Evolutionary conservation across 1,284 basidiomycete species (phyloP), one percentile per base, ranked within the genome.

Genomic region (Agroathelia rolfsii): DNA sequence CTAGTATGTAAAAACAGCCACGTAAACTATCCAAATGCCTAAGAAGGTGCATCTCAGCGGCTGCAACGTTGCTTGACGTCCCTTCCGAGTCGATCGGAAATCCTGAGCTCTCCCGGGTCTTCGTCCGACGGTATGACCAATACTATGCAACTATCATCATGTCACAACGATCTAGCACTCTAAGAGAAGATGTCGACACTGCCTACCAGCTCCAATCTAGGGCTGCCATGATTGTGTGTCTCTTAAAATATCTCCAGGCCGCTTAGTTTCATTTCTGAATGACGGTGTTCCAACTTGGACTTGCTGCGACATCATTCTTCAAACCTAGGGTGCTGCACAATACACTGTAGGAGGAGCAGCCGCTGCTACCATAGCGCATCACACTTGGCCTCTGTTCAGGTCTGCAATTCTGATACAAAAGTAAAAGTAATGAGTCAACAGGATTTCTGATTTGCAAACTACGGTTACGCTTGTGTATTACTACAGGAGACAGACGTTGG

Each of bases 341-440:
- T 68, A 60, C 46, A 69, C 67, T 4, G 48, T 58, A 8, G 50
- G 79, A 36, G 83, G 84, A 2, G 43, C 75, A 11, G 70, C 79
- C 17, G 55, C 74, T 18, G 66, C 73, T 18, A 66, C 75, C 16
- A 52, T 87, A 28, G 76, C 63, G n/a, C 83, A 90, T 51, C 68
- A 73, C 48, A 62, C 69, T 21, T 88, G 76, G 75, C 85, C 85
- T n/a, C 42, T 64, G 12, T 89, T 90, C 54, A 65, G 78, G 82
- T 84, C 48, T 46, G 58, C 26, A 30, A 13, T 17, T 33, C 15
- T 31, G 13, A 34, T 19, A 21, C 21, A 32, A 26, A 7, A 12
- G 13, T 28, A n/a, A n/a, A n/a, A n/a, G n/a, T n/a, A n/a, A 14
- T 28, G 10, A 16, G 26, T 30, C 10, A 16, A 9, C n/a, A 22